These are phyloP conservation scores for Chlorophyllum brunneum DNA, from an alignment of 768 basidiomycete species.

Conservation along the genomic window DNA sequence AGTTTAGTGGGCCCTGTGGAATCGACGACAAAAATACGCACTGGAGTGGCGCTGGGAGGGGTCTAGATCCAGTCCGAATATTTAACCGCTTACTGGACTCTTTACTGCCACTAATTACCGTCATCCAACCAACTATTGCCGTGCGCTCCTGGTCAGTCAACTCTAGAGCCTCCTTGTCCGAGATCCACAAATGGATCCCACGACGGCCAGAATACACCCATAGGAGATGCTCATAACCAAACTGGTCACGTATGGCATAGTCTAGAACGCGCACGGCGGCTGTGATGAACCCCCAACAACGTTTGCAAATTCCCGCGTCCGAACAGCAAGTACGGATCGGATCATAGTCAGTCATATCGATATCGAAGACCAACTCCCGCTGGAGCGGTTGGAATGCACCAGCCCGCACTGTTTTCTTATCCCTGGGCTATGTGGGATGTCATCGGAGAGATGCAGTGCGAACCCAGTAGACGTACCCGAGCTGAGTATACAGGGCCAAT, in stretches of 20 bases:
- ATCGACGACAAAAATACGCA: constrained; percentile 30
- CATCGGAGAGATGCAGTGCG: neutral
- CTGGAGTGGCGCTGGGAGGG: constrained; percentile 74
- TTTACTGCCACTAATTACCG: constrained; percentile 77
- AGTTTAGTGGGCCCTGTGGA: neutral
- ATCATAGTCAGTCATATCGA: constrained; percentile 99
- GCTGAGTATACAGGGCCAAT: constrained; percentile 93
- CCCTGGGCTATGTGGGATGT: constrained; percentile 62
- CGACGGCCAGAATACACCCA: constrained; percentile 99
- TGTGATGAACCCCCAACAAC: constrained; percentile 94
- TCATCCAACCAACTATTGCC: constrained; percentile 83
- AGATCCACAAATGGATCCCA: constrained; percentile 98
- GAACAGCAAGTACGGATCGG: constrained; percentile 92
- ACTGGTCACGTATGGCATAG: constrained; percentile 74
- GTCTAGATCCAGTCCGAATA: constrained; percentile 43
- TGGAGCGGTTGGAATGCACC: constrained; percentile 72
- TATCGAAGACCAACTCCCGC: constrained; percentile 97
- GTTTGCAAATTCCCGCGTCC: constrained; percentile 83
- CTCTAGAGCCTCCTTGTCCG: constrained; percentile 81
- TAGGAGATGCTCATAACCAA: constrained; percentile 84
- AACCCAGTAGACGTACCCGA: constrained; percentile 45
- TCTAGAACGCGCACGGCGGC: constrained; percentile 89
- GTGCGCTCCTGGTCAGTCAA: constrained; percentile 90
- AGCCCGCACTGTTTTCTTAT: constrained; percentile 72
- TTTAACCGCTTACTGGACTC: constrained; percentile 83